Evolutionary conservation across 2,329 filamentous ascomycete genomes (phyloP).

Genomic region (Endocalyx cinctus): DNA sequence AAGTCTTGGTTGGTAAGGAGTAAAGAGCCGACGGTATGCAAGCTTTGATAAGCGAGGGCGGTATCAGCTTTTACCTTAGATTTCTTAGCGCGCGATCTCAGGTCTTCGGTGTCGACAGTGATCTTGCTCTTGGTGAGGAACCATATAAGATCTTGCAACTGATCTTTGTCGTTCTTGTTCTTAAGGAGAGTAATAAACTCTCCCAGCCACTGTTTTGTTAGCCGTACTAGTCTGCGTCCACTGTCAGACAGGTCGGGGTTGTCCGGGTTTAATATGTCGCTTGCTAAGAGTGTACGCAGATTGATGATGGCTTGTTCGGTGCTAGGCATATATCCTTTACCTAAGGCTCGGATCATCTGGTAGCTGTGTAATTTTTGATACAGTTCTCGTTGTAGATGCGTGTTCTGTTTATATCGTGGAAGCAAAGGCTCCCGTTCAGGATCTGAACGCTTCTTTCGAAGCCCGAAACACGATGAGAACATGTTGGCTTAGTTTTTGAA

Average conservation of each 20-base stretch:
- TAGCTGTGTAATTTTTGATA: slow-evolving; percentile 91
- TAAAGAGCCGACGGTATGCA: slow-evolving; percentile 79
- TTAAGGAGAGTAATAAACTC: slow-evolving; percentile 77
- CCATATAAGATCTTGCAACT: slow-evolving; percentile 91
- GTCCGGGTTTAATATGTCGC: slow-evolving; percentile 73
- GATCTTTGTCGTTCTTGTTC: slow-evolving; percentile 78
- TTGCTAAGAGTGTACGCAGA: slow-evolving; percentile 71
- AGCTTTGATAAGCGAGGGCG: slow-evolving; percentile 71
- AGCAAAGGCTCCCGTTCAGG: slow-evolving; percentile 74
- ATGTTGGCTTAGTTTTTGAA: too few species aligned
- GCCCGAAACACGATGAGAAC: slow-evolving; percentile 63
- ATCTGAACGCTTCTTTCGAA: slow-evolving; percentile 41
- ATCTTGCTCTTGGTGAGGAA: slow-evolving; percentile 71
- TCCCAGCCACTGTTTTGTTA: slow-evolving; percentile 67
- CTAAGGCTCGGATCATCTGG: slow-evolving; percentile 80
- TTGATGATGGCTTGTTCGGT: slow-evolving; percentile 80
- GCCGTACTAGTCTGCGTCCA: slow-evolving; percentile 68
- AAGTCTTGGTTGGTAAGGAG: slow-evolving; percentile 89
- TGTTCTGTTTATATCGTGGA: slow-evolving; percentile 79
- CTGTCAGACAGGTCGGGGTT: slow-evolving; percentile 72
- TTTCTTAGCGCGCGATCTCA: slow-evolving; percentile 55
- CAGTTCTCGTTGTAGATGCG: slow-evolving; percentile 67
- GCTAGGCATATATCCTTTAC: slow-evolving; percentile 85
- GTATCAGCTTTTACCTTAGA: slow-evolving; percentile 67
- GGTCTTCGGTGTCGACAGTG: slow-evolving; percentile 60